Base-by-base conservation (phyloP, 345 rosid genomes). In the Rhodamnia rubescens region DNA sequence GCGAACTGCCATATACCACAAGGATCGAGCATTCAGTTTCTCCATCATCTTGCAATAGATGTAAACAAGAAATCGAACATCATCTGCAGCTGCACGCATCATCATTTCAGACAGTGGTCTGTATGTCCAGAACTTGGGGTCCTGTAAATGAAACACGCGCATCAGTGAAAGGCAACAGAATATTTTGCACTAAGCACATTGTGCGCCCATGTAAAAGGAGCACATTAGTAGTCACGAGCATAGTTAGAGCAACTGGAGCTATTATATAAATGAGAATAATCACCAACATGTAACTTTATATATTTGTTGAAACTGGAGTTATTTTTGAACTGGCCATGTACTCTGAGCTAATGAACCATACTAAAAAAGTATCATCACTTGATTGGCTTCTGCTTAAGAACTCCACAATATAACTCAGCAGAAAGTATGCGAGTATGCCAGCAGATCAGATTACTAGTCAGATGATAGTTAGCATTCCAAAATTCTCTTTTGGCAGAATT, bases 81-180 rank as follows among this genome's bases (percentile, higher is more conserved):
- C 99, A 92, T 97, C 99, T 10, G 98, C 93, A 78, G 98, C 99
- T 61, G 99, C 97, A 20, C 98, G 98, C 87, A 93, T 86, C 99
- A 95, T 95, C 84, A 94, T 91, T 90, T 94, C 98, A 51, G 96
- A 91, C 85, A 97, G 88, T 42, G 98, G 99, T 85, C 98, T 92
- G 88, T 92, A 88, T 27, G 89, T 92, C 99, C 99, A 97, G 89
- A 97, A 95, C 47, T 87, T 90, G 82, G 98, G 96, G 87, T 97
- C 99, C 99, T 97, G 94, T 83, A 56, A 42, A 87, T 75, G 59
- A 54, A 69, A 85, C 42, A 83, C 11, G 50, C 44, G 27, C 32
- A n/a, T 32, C 44, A 82, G 85, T 85, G 49, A 26, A 85, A 56
- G 29, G 75, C 26, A 78, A 21, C 26, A 20, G 42, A 75, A 49